Conservation (phyloP, 2,329 filamentous ascomycete species). For the Malbranchea zuffiana region DNA sequence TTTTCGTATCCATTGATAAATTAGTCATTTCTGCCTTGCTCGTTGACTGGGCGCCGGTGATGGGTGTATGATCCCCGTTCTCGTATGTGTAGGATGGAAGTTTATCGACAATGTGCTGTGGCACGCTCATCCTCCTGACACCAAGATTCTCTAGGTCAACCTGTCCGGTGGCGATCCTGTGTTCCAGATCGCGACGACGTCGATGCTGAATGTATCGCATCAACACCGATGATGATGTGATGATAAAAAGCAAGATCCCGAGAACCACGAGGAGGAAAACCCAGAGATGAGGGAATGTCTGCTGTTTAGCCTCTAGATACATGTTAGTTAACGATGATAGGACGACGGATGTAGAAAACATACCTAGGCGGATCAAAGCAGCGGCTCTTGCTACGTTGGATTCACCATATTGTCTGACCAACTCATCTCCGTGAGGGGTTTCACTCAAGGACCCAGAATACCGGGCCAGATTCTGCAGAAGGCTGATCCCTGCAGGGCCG, state of each 20-base stretch:
- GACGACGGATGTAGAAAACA: conserved; percentile 8
- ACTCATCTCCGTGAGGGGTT: conserved; percentile 17
- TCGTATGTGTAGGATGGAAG: conserved; percentile 72
- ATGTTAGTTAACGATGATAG: conserved; percentile 2
- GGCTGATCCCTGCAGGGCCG: conserved; percentile 50
- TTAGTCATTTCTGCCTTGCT: too few relatives aligned
- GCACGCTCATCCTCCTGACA: conserved; percentile 71
- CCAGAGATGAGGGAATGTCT: conserved; percentile 60
- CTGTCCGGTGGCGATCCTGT: conserved; percentile 64
- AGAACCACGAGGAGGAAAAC: conserved; percentile 61
- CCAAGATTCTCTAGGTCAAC: conserved; percentile 78
- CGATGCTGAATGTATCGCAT: conserved; percentile 71
- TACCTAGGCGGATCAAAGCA: conserved; percentile 39
- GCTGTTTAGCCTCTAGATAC: conserved; percentile 8
- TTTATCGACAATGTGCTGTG: conserved; percentile 55
- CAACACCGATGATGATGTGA: conserved; percentile 53
- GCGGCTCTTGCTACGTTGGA: conserved; percentile 43
- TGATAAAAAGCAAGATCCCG: conserved; percentile 57
- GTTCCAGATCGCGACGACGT: conserved; percentile 55
- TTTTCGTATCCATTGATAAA: too few relatives aligned
- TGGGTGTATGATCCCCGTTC: conserved; percentile 15
- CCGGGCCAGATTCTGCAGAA: conserved; percentile 60
- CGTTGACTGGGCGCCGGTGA: conserved; percentile 2
- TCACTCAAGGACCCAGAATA: conserved; percentile 66
- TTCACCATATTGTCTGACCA: conserved; percentile 29